Percentiles rank a stretch among this genome's conserved stretches.
Conservation (phyloP, 1,284 basidiomycete species). For the Leccinum pallidistipes region DNA sequence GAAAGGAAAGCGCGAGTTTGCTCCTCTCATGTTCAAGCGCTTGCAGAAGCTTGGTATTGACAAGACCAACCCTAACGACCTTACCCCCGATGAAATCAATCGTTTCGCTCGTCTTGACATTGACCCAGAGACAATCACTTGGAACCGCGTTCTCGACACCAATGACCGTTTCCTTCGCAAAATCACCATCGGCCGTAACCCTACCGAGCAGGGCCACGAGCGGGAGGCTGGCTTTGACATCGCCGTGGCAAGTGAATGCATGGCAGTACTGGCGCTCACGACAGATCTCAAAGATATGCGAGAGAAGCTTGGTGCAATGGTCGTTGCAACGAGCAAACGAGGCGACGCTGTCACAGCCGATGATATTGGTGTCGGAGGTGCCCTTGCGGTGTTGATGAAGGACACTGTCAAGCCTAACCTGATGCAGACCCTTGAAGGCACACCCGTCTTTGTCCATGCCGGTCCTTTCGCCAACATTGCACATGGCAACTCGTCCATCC, state of each 20-base stretch:
- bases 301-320: slow-evolving; percentile 90
- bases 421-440: slow-evolving; percentile 99
- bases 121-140: slow-evolving; percentile 91
- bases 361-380: slow-evolving; percentile 94
- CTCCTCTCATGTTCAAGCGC: slow-evolving; percentile 95
- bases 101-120: slow-evolving; percentile 93
- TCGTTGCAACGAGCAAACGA: slow-evolving; percentile 91
- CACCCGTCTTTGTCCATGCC: slow-evolving; percentile 98
- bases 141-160: slow-evolving; percentile 97
- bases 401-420: slow-evolving; percentile 99
- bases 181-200: slow-evolving; percentile 88
- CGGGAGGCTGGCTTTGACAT: slow-evolving; percentile 96
- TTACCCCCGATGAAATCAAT: slow-evolving; percentile 91
- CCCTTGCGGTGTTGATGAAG: slow-evolving; percentile 97
- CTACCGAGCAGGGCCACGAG: slow-evolving; percentile 89
- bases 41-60: slow-evolving; percentile 94
- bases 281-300: slow-evolving; percentile 93
- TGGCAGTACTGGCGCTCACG: slow-evolving; percentile 95
- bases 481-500: slow-evolving; percentile 98
- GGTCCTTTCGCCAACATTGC: slow-evolving; percentile 99
- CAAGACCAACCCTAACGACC: slow-evolving; percentile 91
- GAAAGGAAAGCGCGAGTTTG: slow-evolving; percentile 94
- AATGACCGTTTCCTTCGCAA: slow-evolving; percentile 97
- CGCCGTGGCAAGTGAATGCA: slow-evolving; percentile 95
- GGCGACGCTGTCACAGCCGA: slow-evolving; percentile 96